Conservation (phyloP, 164 flowering plant genomes). For the Umbilicus rupestris region DNA sequence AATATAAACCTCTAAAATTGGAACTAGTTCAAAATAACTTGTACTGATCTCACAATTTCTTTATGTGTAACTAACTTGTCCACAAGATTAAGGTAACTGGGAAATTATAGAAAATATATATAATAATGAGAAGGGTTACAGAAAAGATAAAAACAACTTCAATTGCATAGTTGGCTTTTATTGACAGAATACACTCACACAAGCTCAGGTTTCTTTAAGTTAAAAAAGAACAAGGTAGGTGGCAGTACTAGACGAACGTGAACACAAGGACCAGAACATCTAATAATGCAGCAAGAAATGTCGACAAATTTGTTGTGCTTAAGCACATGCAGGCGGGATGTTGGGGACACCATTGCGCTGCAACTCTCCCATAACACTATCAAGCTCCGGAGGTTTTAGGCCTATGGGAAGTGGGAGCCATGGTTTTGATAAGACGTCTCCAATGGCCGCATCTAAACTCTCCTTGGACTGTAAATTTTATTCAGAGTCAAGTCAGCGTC, state of each 20-base stretch:
- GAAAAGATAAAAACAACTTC: too few relatives aligned
- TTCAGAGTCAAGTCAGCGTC: not conserved
- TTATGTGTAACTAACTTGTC: too few relatives aligned
- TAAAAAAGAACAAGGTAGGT: not conserved
- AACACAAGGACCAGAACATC: not conserved
- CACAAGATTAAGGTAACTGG: too few relatives aligned
- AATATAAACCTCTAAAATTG: too few relatives aligned
- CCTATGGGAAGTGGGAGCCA: conserved; percentile 96
- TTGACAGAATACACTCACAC: not conserved
- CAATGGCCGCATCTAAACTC: conserved; percentile 79
- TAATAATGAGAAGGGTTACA: too few relatives aligned
- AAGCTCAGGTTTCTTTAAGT: not conserved
- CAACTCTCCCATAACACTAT: conserved; percentile 65
- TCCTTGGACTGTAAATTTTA: conserved; percentile 56
- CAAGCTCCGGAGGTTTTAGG: conserved; percentile 75
- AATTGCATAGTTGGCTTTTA: not conserved
- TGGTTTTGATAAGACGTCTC: conserved; percentile 76
- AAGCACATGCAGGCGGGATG: conserved; percentile 43
- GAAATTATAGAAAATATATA: too few relatives aligned
- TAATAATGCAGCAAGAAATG: conserved; percentile 13
- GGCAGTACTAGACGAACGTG: conserved; percentile 6
- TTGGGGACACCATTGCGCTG: conserved; percentile 74
- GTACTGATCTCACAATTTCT: too few relatives aligned
- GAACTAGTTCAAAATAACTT: too few relatives aligned
- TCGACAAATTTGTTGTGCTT: conserved; percentile 22